These are phyloP conservation scores for Candida tammaniensis DNA, from an alignment of 805 yeast genomes.

Conservation along the genomic window DNA sequence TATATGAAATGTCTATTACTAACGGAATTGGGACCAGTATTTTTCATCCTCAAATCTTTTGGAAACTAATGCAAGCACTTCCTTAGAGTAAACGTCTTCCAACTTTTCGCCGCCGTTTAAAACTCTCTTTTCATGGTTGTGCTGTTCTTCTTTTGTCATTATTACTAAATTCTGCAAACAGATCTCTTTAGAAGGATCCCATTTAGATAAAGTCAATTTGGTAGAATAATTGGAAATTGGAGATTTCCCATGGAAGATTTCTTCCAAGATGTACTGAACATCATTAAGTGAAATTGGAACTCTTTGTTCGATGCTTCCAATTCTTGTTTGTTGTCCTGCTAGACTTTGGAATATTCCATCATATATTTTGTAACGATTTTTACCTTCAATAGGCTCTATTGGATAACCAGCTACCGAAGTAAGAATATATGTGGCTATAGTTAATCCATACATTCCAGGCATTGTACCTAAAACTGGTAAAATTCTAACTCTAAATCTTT, in stretches of 20 bases:
- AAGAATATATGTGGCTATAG: constrained; percentile 80
- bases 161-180: constrained; percentile 78
- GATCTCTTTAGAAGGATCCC: constrained; percentile 72
- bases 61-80: constrained; percentile 54
- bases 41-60: constrained; percentile 72
- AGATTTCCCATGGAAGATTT: constrained; percentile 88
- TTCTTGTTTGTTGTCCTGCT: constrained; percentile 82
- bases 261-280: constrained; percentile 81
- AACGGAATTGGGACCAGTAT: constrained; percentile 59
- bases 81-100: constrained; percentile 60
- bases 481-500: constrained; percentile 89
- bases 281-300: constrained; percentile 74
- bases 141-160: constrained; percentile 86
- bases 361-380: constrained; percentile 79
- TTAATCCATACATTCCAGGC: constrained; percentile 95
- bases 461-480: constrained; percentile 94
- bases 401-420: constrained; percentile 85
- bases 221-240: constrained; percentile 82
- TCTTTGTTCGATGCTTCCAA: constrained; percentile 69
- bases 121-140: constrained; percentile 71
- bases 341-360: constrained; percentile 79
- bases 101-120: constrained; percentile 64
- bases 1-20: constrained; percentile 2
- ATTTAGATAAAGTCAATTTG: constrained; percentile 73
- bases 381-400: constrained; percentile 86